A percentile compares a stretch with the other conserved stretches of the same genome.
These are phyloP conservation scores for Coprinopsis sp. DNA, from an alignment of 768 basidiomycete species.

Conservation along the genomic window DNA sequence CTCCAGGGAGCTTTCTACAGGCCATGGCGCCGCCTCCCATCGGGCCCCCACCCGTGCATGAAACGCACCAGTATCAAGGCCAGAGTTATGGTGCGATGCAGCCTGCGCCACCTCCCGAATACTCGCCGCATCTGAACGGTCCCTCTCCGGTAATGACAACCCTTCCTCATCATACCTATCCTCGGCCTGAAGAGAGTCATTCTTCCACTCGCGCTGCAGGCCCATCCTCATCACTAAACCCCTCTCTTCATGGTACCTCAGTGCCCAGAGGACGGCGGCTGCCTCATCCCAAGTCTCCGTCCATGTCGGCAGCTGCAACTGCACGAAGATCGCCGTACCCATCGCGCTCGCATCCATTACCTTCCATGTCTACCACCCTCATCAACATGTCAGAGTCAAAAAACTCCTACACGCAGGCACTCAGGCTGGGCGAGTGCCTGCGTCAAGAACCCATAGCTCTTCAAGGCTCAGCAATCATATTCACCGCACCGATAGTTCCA, in stretches of 20 bases:
- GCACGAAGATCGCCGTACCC: constrained; percentile 6
- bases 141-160: constrained; percentile 18
- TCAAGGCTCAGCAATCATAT: constrained; percentile 38
- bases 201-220: constrained; percentile 15
- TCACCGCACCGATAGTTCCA: constrained; percentile 17
- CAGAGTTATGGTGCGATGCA: constrained; percentile 4
- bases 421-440: constrained; percentile 75
- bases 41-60: too few species aligned
- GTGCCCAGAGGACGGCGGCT: constrained; percentile 5
- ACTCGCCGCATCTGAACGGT: constrained; percentile 18
- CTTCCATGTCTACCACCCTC: constrained; percentile 1
- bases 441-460: constrained; percentile 42
- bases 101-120: constrained; percentile 28
- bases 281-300: constrained; percentile 7
- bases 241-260: constrained; percentile 18
- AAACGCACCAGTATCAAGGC: constrained; percentile 3
- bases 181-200: constrained; percentile 24
- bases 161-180: constrained; percentile 18
- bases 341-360: constrained; percentile 16
- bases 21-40: too few species aligned
- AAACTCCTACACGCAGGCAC: constrained; percentile 79
- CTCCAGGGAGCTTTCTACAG: too few species aligned
- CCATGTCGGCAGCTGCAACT: constrained; percentile 19
- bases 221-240: constrained; percentile 21
- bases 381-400: constrained; percentile 42